Evolutionary conservation across 441 rosid species (phyloP), one percentile per base, ranked within the genome.

Genomic region (Corymbia citriodora): DNA sequence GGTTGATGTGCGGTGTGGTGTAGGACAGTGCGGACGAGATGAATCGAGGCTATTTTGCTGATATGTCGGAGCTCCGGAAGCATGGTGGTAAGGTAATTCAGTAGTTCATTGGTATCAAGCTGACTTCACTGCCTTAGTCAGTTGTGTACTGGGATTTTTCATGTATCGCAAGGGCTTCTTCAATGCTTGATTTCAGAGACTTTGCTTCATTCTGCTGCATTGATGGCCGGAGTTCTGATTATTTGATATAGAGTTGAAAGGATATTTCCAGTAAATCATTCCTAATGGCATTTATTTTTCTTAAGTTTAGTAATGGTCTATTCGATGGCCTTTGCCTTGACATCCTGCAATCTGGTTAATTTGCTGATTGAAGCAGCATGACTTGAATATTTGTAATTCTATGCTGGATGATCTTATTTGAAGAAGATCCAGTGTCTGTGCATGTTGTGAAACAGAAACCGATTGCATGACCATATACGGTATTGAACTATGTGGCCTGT

Each of bases 21-120:
- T 90, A 95, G 96, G 94, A 95, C 99, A 98, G 99, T 96, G 89
- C 92, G n/a, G 99, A 98, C 96, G 99, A 98, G 96, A 95, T 98
- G 99, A 96, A 91, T 92, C 92, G 98, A 57, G 99, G 99, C 61
- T 97, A 97, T 81, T 97, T 97, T 61, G 97, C 96, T 13, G 99
- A 97, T 88, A 93, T 97, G 90, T 82, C 91, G 8, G 99, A 98
- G 91, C 93, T 95, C 12, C 92, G 92, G 93, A 90, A 95, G 89
- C 98, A 98, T 90, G 99, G 99, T 85, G 99, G 99, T 91, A 97
- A 98, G 99, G 99, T 98, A 94, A 87, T 90, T n/a, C 52, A 48
- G 50, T 81, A 74, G 10, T 63, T 68, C 88, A n/a, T 70, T 54
- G 31, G 50, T 36, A n/a, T 57, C 68, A 50, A 36, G n/a, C 59